phyloP scores from a whole-genome alignment of 371 early-diverging fungal species.

The Dichotomocladium elegans region DNA sequence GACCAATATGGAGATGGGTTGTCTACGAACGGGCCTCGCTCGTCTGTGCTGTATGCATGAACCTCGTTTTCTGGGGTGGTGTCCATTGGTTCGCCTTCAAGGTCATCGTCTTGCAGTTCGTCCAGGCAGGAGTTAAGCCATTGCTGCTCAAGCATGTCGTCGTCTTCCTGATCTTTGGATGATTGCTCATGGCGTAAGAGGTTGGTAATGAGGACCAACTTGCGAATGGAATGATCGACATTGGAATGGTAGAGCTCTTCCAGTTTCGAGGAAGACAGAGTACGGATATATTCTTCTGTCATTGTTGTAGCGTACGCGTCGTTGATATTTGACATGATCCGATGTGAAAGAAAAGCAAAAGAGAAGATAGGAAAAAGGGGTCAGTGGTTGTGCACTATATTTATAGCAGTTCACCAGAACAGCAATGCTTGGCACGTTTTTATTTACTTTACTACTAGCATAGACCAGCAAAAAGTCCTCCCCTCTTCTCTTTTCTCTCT shows the following conservation, averaged over 20 bases:
- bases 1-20: conserved; percentile 1
- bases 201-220: conserved; percentile 11
- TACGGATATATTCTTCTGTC: not conserved
- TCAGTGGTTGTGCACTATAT: not conserved
- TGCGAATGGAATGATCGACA: not conserved
- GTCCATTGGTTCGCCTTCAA: not conserved
- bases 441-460: too few relatives aligned
- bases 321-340: not conserved
- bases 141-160: conserved; percentile 3
- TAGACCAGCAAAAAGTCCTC: too few relatives aligned
- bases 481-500: too few relatives aligned
- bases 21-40: not conserved
- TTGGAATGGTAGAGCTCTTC: not conserved
- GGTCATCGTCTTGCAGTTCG: conserved; percentile 6
- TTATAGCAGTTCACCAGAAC: too few relatives aligned
- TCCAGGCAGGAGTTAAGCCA: conserved; percentile 3
- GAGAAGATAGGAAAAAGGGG: not conserved
- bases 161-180: not conserved
- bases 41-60: not conserved
- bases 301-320: conserved; percentile 4
- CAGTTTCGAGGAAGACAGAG: not conserved
- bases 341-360: not conserved
- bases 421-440: too few relatives aligned
- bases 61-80: not conserved
- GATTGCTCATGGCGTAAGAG: not conserved